Evolutionary conservation across 306 rosid species (phyloP).

Genomic region (Glycyrrhiza uralensis): DNA sequence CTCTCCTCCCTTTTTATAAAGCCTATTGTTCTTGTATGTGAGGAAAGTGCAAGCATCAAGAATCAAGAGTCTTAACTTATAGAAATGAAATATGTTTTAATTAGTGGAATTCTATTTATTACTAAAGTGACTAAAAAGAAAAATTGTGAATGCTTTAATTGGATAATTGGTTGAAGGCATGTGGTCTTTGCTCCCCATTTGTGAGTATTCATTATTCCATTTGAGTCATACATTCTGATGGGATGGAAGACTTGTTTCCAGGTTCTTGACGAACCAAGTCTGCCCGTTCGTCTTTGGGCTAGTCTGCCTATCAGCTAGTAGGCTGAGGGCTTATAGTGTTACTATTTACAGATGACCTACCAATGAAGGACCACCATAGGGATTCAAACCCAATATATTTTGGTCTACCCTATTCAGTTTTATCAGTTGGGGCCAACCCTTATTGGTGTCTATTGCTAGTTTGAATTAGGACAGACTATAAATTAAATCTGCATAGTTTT

Average conservation of each 20-base stretch:
- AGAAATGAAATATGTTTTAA: background rate
- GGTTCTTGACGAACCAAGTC: conserved; percentile 17
- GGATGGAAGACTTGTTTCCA: background rate
- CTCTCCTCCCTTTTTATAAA: background rate
- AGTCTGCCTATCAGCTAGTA: background rate
- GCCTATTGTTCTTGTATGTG: background rate
- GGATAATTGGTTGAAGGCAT: background rate
- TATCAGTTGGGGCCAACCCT: background rate
- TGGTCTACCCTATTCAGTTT: background rate
- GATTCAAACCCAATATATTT: background rate
- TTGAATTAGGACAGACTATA: background rate
- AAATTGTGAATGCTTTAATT: background rate
- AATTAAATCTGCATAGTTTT: background rate
- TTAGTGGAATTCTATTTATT: background rate
- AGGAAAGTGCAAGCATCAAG: background rate
- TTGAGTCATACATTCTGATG: background rate
- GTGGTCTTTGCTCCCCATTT: background rate
- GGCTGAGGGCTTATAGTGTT: background rate
- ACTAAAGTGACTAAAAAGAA: background rate
- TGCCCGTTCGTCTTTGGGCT: background rate
- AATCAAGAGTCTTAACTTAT: background rate
- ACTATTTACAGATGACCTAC: background rate
- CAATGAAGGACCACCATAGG: background rate
- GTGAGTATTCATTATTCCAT: background rate
- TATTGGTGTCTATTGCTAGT: background rate